These are phyloP conservation scores for Ogataea populi-albae DNA, from an alignment of 805 yeast genomes.

Conservation along the genomic window DNA sequence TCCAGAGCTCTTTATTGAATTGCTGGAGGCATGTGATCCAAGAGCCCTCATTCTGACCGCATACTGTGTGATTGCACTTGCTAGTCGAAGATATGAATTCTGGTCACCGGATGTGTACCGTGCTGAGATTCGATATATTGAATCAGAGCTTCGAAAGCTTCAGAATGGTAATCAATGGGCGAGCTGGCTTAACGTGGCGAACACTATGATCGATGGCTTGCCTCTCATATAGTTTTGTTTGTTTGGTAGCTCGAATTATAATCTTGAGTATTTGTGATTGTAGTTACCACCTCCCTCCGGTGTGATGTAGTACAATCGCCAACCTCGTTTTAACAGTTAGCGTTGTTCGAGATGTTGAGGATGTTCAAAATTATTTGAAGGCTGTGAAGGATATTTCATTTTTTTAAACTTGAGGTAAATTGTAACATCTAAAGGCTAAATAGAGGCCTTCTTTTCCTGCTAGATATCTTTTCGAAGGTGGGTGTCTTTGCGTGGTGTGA, in stretches of 20 bases:
- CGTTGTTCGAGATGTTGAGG: no score
- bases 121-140: slow-evolving; percentile 14
- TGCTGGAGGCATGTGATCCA: slow-evolving; percentile 21
- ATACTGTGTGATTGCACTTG: slow-evolving; percentile 19
- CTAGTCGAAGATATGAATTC: slow-evolving; percentile 12
- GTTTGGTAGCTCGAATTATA: neutral
- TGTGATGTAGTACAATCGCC: no score
- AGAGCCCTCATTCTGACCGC: slow-evolving; percentile 21
- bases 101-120: slow-evolving; percentile 20
- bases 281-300: neutral
- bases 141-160: slow-evolving; percentile 6
- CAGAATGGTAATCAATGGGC: slow-evolving; percentile 17
- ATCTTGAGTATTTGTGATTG: slow-evolving; percentile 1
- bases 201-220: slow-evolving; percentile 10
- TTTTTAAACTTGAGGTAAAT: no score
- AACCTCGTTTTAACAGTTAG: no score
- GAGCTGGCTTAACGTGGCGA: slow-evolving; percentile 21
- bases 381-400: no score
- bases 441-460: no score
- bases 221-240: neutral
- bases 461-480: no score
- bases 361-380: no score
- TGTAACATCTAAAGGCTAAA: no score
- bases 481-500: no score
- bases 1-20: slow-evolving; percentile 18